Conservation (phyloP, 768 basidiomycete genomes). For the Serendipita sp. region DNA sequence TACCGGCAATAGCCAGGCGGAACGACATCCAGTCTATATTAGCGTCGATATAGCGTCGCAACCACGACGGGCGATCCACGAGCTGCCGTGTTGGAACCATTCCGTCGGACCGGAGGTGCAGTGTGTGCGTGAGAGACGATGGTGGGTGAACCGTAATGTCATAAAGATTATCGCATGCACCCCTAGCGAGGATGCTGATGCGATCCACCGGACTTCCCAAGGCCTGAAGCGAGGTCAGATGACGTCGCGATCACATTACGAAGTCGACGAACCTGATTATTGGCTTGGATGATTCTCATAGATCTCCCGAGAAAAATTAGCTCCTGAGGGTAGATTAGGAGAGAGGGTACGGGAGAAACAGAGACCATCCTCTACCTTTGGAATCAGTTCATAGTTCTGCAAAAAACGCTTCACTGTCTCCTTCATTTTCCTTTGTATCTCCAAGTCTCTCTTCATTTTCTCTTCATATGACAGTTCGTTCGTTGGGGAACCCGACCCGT, state of each 20-base stretch:
- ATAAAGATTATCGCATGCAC: slow-evolving; percentile 1
- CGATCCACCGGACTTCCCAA: neutral
- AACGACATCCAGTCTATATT: neutral
- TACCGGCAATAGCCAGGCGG: neutral
- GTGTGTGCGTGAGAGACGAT: neutral
- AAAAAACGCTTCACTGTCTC: slow-evolving; percentile 22
- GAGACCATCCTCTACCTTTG: slow-evolving; percentile 14
- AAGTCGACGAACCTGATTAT: slow-evolving; percentile 4
- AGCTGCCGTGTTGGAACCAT: too few relatives aligned
- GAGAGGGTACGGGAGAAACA: neutral
- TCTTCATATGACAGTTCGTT: slow-evolving; percentile 10
- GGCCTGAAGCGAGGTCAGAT: neutral
- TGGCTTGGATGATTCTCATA: slow-evolving; percentile 3
- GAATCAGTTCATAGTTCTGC: slow-evolving; percentile 24
- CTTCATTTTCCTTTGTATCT: slow-evolving; percentile 24
- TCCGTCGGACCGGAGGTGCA: neutral
- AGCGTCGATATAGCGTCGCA: neutral
- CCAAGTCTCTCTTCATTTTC: slow-evolving; percentile 18
- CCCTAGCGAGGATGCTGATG: neutral
- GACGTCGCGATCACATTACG: neutral
- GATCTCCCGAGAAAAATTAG: neutral
- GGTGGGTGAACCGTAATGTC: neutral
- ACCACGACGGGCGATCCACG: neutral
- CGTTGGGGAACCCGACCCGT: slow-evolving; percentile 11
- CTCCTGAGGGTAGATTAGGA: neutral